Percentiles rank a stretch among this genome's conserved stretches.
phyloP scores from a whole-genome alignment of 2,329 filamentous ascomycete genomes.

The Biscogniauxia marginata region DNA sequence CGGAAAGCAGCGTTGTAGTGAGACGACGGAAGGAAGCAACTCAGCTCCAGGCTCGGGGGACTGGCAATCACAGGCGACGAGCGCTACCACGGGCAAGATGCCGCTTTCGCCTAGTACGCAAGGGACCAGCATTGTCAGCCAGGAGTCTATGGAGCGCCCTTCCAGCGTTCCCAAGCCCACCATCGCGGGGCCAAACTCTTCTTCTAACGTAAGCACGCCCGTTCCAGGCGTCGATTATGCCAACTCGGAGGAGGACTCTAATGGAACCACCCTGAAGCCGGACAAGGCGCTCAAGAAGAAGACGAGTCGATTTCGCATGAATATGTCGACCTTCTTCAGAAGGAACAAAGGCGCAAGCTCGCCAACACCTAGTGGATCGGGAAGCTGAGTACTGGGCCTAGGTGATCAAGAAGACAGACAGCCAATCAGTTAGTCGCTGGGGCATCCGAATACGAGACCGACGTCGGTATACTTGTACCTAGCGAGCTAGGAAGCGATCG shows the following conservation, averaged over 20 bases:
- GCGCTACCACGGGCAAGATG: conserved; percentile 62
- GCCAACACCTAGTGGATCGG: conserved; percentile 28
- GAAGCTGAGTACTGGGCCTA: conserved; percentile 8
- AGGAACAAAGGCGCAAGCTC: conserved; percentile 47
- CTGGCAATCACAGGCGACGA: conserved; percentile 63
- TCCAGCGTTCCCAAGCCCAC: conserved; percentile 42
- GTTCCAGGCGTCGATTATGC: conserved; percentile 27
- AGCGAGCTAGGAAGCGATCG: neutral
- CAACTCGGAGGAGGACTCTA: conserved; percentile 38
- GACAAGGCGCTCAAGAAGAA: conserved; percentile 59
- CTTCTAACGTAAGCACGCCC: conserved; percentile 30
- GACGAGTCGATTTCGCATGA: conserved; percentile 63
- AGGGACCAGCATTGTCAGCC: conserved; percentile 64
- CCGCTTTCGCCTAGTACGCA: conserved; percentile 64
- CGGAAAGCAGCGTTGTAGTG: conserved; percentile 56
- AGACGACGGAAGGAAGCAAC: conserved; percentile 60
- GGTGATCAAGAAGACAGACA: neutral
- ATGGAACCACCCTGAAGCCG: conserved; percentile 45
- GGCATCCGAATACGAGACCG: neutral
- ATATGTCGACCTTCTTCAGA: conserved; percentile 56
- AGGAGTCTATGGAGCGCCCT: conserved; percentile 54
- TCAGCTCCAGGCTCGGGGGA: conserved; percentile 55
- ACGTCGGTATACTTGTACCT: neutral
- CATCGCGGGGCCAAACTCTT: conserved; percentile 39
- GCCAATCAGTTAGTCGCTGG: neutral